These are phyloP conservation scores for Candida insectalens DNA, from an alignment of 805 yeast genomes.

Conservation along the genomic window DNA sequence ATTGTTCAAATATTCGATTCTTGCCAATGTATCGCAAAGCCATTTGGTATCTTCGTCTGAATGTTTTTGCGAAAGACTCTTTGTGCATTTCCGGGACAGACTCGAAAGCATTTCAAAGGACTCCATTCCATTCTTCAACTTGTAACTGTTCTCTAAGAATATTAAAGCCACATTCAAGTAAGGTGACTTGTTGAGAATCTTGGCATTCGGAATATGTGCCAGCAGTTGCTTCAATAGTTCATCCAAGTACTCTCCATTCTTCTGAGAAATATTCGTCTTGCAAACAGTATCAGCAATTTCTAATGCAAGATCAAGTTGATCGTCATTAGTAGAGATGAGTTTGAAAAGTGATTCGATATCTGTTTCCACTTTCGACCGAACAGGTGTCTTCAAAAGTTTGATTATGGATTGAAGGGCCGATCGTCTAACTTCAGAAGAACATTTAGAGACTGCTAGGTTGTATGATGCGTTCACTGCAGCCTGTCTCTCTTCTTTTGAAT, in stretches of 20 bases:
- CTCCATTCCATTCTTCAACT: background rate
- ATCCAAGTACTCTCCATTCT: background rate
- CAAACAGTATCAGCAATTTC: background rate
- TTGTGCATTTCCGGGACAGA: background rate
- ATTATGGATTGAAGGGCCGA: conserved; percentile 13
- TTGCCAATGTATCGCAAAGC: background rate
- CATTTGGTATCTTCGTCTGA: background rate
- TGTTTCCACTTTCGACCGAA: conserved; percentile 42
- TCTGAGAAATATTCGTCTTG: too few relatives aligned
- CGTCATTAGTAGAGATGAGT: conserved; percentile 6
- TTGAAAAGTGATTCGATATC: conserved; percentile 7
- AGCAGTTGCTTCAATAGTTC: background rate
- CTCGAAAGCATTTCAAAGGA: background rate
- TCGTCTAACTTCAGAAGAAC: background rate
- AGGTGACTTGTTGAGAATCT: background rate
- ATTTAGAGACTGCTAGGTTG: conserved; percentile 2
- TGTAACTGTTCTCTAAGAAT: background rate
- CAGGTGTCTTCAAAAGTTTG: conserved; percentile 38
- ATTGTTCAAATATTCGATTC: background rate
- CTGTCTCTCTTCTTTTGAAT: conserved; percentile 25
- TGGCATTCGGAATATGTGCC: background rate
- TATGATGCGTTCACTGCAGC: conserved; percentile 17
- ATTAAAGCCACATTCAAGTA: background rate
- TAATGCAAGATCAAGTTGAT: background rate
- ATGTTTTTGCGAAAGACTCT: background rate